These are phyloP conservation scores for Hippophae gyantsensis DNA, from an alignment of 306 rosid species.

Conservation along the genomic window DNA sequence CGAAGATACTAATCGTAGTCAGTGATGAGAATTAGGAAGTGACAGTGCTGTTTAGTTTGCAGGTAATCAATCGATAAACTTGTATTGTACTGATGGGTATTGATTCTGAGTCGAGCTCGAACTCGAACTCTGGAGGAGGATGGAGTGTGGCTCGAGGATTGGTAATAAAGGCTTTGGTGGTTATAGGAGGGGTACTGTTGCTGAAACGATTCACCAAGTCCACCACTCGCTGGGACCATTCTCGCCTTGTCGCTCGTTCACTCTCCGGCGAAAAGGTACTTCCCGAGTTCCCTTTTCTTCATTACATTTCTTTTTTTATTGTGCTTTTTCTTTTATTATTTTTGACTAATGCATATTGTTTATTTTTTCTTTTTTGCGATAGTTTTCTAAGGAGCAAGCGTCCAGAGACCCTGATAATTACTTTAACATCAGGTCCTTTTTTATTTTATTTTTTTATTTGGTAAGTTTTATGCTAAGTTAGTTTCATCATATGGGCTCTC, in stretches of 20 bases:
- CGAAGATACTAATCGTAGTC: too few species aligned
- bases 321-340: neutral
- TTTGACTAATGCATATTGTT: neutral
- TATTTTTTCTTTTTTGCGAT: neutral
- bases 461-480: neutral
- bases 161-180: conserved; percentile 52
- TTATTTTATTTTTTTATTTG: neutral
- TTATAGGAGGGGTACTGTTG: conserved; percentile 81
- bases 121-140: conserved; percentile 21
- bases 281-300: neutral
- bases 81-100: conserved; percentile 27
- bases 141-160: conserved; percentile 66
- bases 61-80: too few species aligned
- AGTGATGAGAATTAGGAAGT: too few species aligned
- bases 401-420: conserved; percentile 82
- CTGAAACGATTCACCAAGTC: conserved; percentile 87
- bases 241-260: conserved; percentile 63
- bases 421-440: conserved; percentile 70
- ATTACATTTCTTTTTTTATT: neutral
- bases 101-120: conserved; percentile 26
- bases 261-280: conserved; percentile 79
- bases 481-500: neutral
- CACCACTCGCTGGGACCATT: conserved; percentile 98
- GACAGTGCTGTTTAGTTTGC: too few species aligned
- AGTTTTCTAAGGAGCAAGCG: conserved; percentile 89